Percentiles rank a stretch among this genome's conserved stretches.
phyloP scores from a whole-genome alignment of 768 basidiomycete species.

The Termitomyces sp. region DNA sequence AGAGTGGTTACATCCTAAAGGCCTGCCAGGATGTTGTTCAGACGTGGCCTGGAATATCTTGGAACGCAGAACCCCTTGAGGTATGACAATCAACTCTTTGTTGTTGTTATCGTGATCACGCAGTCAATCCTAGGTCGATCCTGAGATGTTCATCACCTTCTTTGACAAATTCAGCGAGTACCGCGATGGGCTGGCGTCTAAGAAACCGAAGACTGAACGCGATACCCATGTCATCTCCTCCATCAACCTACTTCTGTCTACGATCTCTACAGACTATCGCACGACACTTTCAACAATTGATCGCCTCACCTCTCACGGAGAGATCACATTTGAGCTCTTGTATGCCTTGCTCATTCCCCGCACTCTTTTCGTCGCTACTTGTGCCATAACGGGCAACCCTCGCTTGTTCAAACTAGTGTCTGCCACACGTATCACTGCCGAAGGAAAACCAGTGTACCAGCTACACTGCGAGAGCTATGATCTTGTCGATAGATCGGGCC shows the following conservation, averaged over 20 bases:
- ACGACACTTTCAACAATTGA: slow-evolving; percentile 42
- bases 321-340: slow-evolving; percentile 56
- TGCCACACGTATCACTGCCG: slow-evolving; percentile 31
- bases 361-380: slow-evolving; percentile 45
- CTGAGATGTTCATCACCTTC: slow-evolving; percentile 54
- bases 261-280: slow-evolving; percentile 47
- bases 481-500: slow-evolving; percentile 36
- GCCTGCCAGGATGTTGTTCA: slow-evolving; percentile 57
- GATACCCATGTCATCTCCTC: slow-evolving; percentile 43
- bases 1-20: slow-evolving; percentile 54
- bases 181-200: slow-evolving; percentile 31
- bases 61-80: slow-evolving; percentile 56
- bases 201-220: slow-evolving; percentile 34
- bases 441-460: slow-evolving; percentile 36
- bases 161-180: slow-evolving; percentile 43
- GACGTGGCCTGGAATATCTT: slow-evolving; percentile 57
- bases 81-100: slow-evolving; percentile 22
- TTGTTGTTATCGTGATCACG: not conserved
- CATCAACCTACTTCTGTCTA: slow-evolving; percentile 46
- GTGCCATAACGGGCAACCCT: slow-evolving; percentile 50
- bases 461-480: slow-evolving; percentile 51
- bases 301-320: slow-evolving; percentile 46
- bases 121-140: slow-evolving; percentile 40
- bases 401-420: slow-evolving; percentile 45
- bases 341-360: slow-evolving; percentile 55